Percentiles rank a stretch among this genome's conserved stretches.
Conservation (phyloP, 305 asterid species). For the Fraxinus dipetala region DNA sequence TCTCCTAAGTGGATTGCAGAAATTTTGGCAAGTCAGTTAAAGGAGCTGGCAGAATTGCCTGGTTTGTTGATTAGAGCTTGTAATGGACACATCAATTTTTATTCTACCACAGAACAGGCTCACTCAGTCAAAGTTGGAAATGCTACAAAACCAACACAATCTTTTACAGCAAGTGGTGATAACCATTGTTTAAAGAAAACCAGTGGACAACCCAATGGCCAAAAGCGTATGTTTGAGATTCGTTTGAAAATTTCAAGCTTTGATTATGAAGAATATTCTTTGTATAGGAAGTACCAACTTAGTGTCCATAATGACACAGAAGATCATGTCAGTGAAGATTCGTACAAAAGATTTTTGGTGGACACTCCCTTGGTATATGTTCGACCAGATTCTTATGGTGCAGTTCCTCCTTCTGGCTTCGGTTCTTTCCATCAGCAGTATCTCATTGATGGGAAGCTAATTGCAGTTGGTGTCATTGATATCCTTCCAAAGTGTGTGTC, state of each 20-base stretch:
- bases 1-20: slow-evolving; percentile 70
- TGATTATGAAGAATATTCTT: slow-evolving; percentile 81
- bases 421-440: slow-evolving; percentile 99
- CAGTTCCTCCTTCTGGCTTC: slow-evolving; percentile 80
- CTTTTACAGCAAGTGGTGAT: slow-evolving; percentile 22
- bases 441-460: slow-evolving; percentile 74
- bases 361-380: slow-evolving; percentile 75
- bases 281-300: slow-evolving; percentile 83
- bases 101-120: slow-evolving; percentile 35
- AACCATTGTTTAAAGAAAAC: slow-evolving; percentile 30
- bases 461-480: slow-evolving; percentile 94
- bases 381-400: slow-evolving; percentile 51
- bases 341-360: slow-evolving; percentile 80
- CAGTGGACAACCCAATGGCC: slow-evolving; percentile 25
- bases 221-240: slow-evolving; percentile 57
- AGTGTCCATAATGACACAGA: slow-evolving; percentile 82
- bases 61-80: slow-evolving; percentile 71
- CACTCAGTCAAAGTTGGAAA: slow-evolving; percentile 27
- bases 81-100: slow-evolving; percentile 88
- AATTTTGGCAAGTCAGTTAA: slow-evolving; percentile 44
- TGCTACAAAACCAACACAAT: slow-evolving; percentile 23
- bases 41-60: slow-evolving; percentile 40
- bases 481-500: slow-evolving; percentile 92
- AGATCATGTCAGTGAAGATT: slow-evolving; percentile 69
- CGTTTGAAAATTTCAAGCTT: slow-evolving; percentile 64